Evolutionary conservation across 306 rosid species (phyloP), one percentile per base, ranked within the genome.

Genomic region (Canavalia ensiformis): DNA sequence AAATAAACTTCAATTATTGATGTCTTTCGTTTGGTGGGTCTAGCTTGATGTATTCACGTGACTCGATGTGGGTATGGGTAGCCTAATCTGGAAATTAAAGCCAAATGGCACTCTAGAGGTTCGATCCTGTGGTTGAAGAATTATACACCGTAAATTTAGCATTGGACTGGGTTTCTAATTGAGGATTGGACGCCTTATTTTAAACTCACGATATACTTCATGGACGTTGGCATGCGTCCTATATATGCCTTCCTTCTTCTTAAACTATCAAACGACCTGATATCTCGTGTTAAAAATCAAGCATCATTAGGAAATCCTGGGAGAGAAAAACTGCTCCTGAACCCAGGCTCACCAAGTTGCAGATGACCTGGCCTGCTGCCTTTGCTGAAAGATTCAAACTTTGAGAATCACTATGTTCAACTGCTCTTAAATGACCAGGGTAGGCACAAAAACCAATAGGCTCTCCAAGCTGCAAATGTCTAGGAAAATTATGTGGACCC

Each of bases 321-420:
- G 81, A 83, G 90, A 73, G 97, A 89, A 88, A 90, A 93, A 79
- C 91, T 92, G 87, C 99, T 96, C 84, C 98, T 86, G 78, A 96
- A 95, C 79, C 98, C 99, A 82, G 98, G 97, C 81, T 95, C 99
- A 77, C 99, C 99, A 82, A 91, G 88, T 62, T 90, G 96, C 2
- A 91, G 93, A 88, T 89, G 89, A 81, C 85, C 87, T 47, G 89
- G 78, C 72, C 92, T 86, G 76, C 78, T 86, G 42, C 91, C 93
- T 75, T 90, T 84, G 56, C 84, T 79, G 78, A 91, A 89, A 64
- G 92, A 71, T 52, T 95, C 93, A 77, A 90, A 84, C 82, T 89
- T 35, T 90, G 91, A 76, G 86, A 91, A 83, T 90, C 85, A 60
- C 85, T 79, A 67, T 85, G 88, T 76, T 90, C 97, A 84, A 86